Percentiles rank a stretch among this genome's conserved stretches.
These are phyloP conservation scores for Davidsoniella virescens DNA, from an alignment of 2,329 filamentous ascomycete genomes.

Conservation along the genomic window DNA sequence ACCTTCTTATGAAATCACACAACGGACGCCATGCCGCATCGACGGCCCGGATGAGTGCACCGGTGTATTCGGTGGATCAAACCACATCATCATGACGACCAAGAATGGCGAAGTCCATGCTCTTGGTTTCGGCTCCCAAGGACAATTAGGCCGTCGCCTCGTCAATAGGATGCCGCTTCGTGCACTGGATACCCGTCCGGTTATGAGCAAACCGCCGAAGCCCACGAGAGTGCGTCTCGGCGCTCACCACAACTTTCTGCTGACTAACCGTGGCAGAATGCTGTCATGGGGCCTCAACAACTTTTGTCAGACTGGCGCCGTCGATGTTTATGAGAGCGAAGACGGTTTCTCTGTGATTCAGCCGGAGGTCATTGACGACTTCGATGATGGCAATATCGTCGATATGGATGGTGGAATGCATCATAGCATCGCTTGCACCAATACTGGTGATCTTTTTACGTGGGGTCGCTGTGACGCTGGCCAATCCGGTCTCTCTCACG, in stretches of 20 bases:
- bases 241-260: constrained; percentile 53
- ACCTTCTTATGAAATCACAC: constrained; percentile 9
- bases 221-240: constrained; percentile 30
- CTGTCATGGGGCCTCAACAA: constrained; percentile 58
- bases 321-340: constrained; percentile 40
- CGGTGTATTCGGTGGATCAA: constrained; percentile 36
- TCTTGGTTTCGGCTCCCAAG: constrained; percentile 41
- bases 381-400: constrained; percentile 36
- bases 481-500: constrained; percentile 16
- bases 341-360: constrained; percentile 19
- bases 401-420: constrained; percentile 47
- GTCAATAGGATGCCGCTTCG: constrained; percentile 32
- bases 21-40: constrained; percentile 25
- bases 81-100: constrained; percentile 40
- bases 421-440: constrained; percentile 38
- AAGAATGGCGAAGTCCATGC: constrained; percentile 33
- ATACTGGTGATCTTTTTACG: constrained; percentile 26
- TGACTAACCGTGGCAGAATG: constrained; percentile 45
- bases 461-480: constrained; percentile 30
- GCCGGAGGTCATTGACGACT: constrained; percentile 13
- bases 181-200: constrained; percentile 27
- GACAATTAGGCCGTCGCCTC: constrained; percentile 25
- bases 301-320: constrained; percentile 50
- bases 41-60: constrained; percentile 34
- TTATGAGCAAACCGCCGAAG: constrained; percentile 7